Base-by-base conservation (phyloP, 768 basidiomycete species). In the Leccinum barrowsii region DNA sequence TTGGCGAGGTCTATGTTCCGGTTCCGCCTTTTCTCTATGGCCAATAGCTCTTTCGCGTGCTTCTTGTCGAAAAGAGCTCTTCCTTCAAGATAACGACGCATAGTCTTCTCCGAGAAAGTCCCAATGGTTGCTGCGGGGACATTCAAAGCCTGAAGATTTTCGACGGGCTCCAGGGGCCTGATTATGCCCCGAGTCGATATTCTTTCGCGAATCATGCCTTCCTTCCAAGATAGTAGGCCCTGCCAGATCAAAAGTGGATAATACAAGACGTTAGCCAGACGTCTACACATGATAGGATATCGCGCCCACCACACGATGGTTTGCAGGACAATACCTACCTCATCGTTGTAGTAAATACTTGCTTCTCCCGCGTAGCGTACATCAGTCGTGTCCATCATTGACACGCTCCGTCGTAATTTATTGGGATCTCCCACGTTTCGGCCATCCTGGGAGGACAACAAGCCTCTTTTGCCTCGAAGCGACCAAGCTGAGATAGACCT, bases 141-240 rank as follows among this genome's bases (percentile, higher is more conserved):
- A 30, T 77, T 77, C 57, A 95, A 77, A 4, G 86, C 90, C 13
- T 76, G 73, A 0, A 98, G 76, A 51, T 90, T 84, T 13, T 71
- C 67, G 63, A 86, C 83, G 0, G 35, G 42, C 63, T 98, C 95
- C 35, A 99, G 75, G 0, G 89, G 79, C 17, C 94, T 84, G n/a
- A 93, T 77, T n/a, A 86, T 71, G 7, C 97, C 97, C 10, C 80
- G 81, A 1, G 86, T 90, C 2, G 89, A 87, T 26, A 98, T 85
- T 19, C 97, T 82, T 73, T 98, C 96, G 35, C 96, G 84, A 55
- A 98, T 91, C 86, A 98, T 97, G 37, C 79, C 76, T 52, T 81
- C 81, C 58, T 71, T 71, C 76, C 78, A 80, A 13, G 63, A 62
- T 19, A 60, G 60, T 30, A 66, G 61, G 59, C 76, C 73, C 78